A percentile compares a stretch with the other conserved stretches of the same genome.
These are phyloP conservation scores for Suillus tomentosus DNA, from an alignment of 768 basidiomycete species.

Conservation along the genomic window DNA sequence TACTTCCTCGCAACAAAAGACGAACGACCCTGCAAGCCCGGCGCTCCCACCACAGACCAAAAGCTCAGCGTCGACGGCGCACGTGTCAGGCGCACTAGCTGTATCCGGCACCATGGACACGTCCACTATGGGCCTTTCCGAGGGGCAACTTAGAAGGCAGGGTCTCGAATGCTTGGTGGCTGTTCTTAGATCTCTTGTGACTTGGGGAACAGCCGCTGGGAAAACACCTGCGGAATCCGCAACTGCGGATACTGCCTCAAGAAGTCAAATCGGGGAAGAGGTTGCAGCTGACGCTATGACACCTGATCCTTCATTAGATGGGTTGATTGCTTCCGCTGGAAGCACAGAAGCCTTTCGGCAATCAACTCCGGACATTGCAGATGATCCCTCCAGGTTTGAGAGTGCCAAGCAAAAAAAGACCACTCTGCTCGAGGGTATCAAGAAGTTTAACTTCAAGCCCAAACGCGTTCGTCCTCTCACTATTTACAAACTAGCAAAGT, in stretches of 20 bases:
- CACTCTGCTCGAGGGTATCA: conserved; percentile 90
- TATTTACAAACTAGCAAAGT: conserved; percentile 4
- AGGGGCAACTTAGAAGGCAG: conserved; percentile 83
- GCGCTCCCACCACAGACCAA: conserved; percentile 49
- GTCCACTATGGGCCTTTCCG: conserved; percentile 68
- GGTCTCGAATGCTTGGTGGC: conserved; percentile 93
- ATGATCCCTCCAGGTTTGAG: conserved; percentile 92
- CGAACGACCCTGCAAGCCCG: conserved; percentile 61
- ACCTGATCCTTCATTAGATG: conserved; percentile 59
- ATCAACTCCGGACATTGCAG: conserved; percentile 76
- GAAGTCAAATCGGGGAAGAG: conserved; percentile 58
- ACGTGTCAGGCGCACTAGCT: conserved; percentile 65
- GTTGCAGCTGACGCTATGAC: conserved; percentile 48
- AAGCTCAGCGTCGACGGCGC: conserved; percentile 41
- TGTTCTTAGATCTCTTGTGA: conserved; percentile 85
- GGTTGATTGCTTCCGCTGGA: conserved; percentile 45
- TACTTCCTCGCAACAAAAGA: conserved; percentile 49
- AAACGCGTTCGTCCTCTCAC: conserved; percentile 65
- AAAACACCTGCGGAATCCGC: conserved; percentile 39
- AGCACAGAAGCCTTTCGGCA: conserved; percentile 63
- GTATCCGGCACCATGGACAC: conserved; percentile 70
- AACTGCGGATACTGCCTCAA: conserved; percentile 43
- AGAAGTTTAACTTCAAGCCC: conserved; percentile 98
- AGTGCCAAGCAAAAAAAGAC: conserved; percentile 97
- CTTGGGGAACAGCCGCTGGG: conserved; percentile 74